Evolutionary conservation across 1,139 yeast species (phyloP).

Genomic region (Geotrichum klebahnii): DNA sequence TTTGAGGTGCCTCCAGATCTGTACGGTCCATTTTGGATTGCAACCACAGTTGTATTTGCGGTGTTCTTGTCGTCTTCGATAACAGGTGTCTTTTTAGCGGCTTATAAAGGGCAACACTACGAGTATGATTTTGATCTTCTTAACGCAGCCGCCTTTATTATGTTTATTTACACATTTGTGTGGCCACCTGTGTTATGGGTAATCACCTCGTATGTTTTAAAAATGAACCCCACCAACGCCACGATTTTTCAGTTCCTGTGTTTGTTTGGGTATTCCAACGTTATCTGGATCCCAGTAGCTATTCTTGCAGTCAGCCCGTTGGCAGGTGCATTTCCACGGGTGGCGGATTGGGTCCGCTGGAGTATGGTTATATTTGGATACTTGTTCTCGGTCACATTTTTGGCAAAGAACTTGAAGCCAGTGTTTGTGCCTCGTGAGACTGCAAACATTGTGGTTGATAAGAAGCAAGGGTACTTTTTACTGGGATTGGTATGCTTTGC

Average conservation of each 20-base stretch:
- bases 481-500: slow-evolving; percentile 36
- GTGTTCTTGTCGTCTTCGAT: slow-evolving; percentile 70
- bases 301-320: slow-evolving; percentile 48
- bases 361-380: slow-evolving; percentile 39
- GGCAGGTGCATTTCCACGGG: slow-evolving; percentile 35
- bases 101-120: slow-evolving; percentile 45
- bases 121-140: slow-evolving; percentile 60
- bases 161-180: slow-evolving; percentile 68
- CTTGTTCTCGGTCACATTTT: slow-evolving; percentile 39
- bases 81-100: slow-evolving; percentile 49
- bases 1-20: slow-evolving; percentile 48
- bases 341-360: slow-evolving; percentile 41
- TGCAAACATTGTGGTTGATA: slow-evolving; percentile 29
- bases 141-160: slow-evolving; percentile 59
- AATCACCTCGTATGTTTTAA: slow-evolving; percentile 43
- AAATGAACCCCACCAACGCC: slow-evolving; percentile 34
- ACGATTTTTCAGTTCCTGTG: slow-evolving; percentile 48
- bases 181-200: slow-evolving; percentile 57
- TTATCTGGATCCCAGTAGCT: slow-evolving; percentile 77
- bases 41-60: slow-evolving; percentile 68
- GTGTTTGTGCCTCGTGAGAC: slow-evolving; percentile 35
- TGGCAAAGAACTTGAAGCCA: slow-evolving; percentile 39
- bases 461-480: slow-evolving; percentile 35
- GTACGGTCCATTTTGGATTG: slow-evolving; percentile 82
- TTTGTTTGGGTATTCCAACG: slow-evolving; percentile 73